Conservation (phyloP, 768 basidiomycete genomes). For the Daedaleopsis nitida region DNA sequence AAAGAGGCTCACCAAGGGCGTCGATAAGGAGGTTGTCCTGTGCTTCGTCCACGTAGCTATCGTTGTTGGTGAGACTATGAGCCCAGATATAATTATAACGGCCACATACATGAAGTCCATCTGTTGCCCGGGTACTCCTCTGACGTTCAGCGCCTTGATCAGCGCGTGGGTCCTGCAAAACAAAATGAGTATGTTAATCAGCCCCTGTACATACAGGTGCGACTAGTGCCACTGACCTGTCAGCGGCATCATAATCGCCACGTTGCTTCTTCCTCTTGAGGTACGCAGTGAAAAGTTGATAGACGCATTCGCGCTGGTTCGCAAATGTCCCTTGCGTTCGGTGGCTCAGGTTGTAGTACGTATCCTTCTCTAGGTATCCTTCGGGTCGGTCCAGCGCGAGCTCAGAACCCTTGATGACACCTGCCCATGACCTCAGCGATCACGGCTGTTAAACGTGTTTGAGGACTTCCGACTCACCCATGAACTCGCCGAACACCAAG, state of each 20-base stretch:
- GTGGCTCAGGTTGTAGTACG: constrained; percentile 51
- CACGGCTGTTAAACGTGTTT: no score
- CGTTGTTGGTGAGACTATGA: not conserved
- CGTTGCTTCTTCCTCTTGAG: constrained; percentile 44
- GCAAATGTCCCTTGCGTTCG: constrained; percentile 59
- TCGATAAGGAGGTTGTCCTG: constrained; percentile 69
- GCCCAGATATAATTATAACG: not conserved
- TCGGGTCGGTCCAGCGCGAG: constrained; percentile 38
- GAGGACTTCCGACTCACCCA: no score
- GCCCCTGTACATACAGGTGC: no score
- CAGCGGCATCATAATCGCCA: constrained; percentile 60
- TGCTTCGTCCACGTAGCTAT: constrained; percentile 77
- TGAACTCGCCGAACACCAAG: not conserved
- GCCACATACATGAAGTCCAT: constrained; percentile 58
- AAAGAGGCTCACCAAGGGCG: constrained; percentile 51
- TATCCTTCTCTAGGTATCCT: constrained; percentile 43
- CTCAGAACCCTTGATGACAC: constrained; percentile 71
- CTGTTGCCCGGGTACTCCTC: constrained; percentile 41
- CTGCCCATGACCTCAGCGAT: no score
- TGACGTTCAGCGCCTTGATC: constrained; percentile 27
- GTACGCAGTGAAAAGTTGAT: constrained; percentile 57
- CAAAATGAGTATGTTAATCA: no score
- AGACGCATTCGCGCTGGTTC: constrained; percentile 47
- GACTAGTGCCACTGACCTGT: constrained; percentile 58
- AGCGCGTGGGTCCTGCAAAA: constrained; percentile 10